Evolutionary conservation across 805 yeast species (phyloP), one percentile per base, ranked within the genome.

Genomic region (Hanseniaspora valbyensis): DNA sequence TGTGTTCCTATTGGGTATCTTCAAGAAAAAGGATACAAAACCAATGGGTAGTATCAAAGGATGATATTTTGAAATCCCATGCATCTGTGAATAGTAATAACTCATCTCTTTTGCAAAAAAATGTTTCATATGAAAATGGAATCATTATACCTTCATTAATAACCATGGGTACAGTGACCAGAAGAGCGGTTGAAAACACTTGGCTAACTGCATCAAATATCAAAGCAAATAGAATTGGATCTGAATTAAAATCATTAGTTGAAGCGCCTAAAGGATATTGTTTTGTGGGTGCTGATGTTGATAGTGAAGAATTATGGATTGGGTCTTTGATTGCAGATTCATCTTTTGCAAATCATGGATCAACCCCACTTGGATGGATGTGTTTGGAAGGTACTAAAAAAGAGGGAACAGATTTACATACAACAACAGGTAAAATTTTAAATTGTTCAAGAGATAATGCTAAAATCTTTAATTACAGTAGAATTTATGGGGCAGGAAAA

Each of bases 301-400:
- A 92, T 65, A 86, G 96, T 34, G 98, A 92, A 61, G 99, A 92
- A 61, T 71, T 92, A 39, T 92, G 99, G 99, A 92, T 92, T 57
- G 98, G 98, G 0, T 83, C 96, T 18, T 68, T 94, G 22, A 80
- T 90, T 29, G 96, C 98, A 2, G 99, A 92, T 62, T 81, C 97
- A 0, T 77, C 81, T 48, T 86, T 90, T 65, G 77, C 81, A 30
- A 69, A 84, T 22, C 99, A 92, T 64, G 99, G 98, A 5, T 94
- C 94, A 13, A 87, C 97, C 0, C 95, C 97, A 0, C 75, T 94
- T 50, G 96, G 97, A 0, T 94, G 98, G 98, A 94, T 92, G 99
- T 89, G 96, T 1, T 71, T 92, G 51, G 99, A 92, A 69, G 99
- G 99, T 18, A 80, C 90, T 3, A 92, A 92, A 66, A 72, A 69